Percentiles rank a stretch among this genome's conserved stretches.
Evolutionary conservation across 331 rosid genomes (phyloP).

Genomic region (Cucumis variabilis): DNA sequence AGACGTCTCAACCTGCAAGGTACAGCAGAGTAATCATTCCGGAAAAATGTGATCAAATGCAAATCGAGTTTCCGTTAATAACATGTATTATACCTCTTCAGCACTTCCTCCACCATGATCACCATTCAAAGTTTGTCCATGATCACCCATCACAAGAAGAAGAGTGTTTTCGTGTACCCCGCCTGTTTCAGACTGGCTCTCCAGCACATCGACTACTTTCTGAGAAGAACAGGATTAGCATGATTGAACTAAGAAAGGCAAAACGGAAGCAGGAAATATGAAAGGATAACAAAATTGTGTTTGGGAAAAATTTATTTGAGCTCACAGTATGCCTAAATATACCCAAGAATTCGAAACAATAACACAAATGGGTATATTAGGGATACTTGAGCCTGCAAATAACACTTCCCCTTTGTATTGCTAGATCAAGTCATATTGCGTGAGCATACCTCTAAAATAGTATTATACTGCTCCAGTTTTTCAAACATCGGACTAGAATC

Average conservation of each 20-base stretch:
- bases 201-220: slow-evolving; percentile 83
- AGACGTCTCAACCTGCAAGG: slow-evolving; percentile 85
- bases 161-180: slow-evolving; percentile 86
- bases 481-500: slow-evolving; percentile 90
- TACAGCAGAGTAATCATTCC: slow-evolving; percentile 36
- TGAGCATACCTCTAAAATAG: slow-evolving; percentile 60
- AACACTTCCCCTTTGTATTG: neutral
- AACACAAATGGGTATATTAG: slow-evolving; percentile 15
- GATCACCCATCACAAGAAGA: slow-evolving; percentile 98
- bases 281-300: neutral
- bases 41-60: neutral
- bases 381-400: neutral
- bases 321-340: neutral
- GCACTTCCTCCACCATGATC: slow-evolving; percentile 98
- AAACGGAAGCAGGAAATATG: slow-evolving; percentile 30
- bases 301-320: neutral
- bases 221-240: slow-evolving; percentile 52
- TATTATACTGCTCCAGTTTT: slow-evolving; percentile 91
- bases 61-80: slow-evolving; percentile 2
- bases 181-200: slow-evolving; percentile 78
- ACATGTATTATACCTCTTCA: slow-evolving; percentile 72
- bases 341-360: neutral
- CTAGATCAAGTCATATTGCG: neutral
- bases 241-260: slow-evolving; percentile 35
- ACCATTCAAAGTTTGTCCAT: slow-evolving; percentile 96